Percentiles rank a stretch among this genome's conserved stretches.
These are phyloP conservation scores for Coemansia sp. DNA, from an alignment of 192 early-diverging fungal genomes.

Conservation along the genomic window DNA sequence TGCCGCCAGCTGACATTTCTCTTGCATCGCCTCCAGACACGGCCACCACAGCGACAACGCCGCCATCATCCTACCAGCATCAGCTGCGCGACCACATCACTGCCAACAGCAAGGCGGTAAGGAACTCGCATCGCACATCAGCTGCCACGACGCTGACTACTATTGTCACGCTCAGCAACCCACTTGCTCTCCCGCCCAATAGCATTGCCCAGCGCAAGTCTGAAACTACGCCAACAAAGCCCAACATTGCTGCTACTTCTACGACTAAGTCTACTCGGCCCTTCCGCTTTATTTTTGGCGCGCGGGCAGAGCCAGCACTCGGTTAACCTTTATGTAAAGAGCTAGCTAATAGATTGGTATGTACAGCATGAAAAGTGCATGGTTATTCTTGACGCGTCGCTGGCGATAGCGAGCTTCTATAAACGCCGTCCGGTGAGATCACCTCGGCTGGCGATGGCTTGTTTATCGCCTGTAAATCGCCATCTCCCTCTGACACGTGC, in stretches of 20 bases:
- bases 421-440: background rate
- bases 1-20: background rate
- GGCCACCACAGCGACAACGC: slow-evolving; percentile 3
- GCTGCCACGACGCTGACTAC: slow-evolving; percentile 24
- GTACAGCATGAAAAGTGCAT: background rate
- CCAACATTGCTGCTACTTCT: background rate
- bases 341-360: background rate
- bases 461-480: background rate
- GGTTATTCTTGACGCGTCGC: background rate
- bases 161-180: slow-evolving; percentile 4
- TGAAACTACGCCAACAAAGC: background rate
- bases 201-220: background rate
- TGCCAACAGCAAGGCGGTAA: background rate
- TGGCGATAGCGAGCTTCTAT: background rate
- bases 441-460: background rate
- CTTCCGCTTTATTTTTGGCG: slow-evolving; percentile 16
- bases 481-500: background rate
- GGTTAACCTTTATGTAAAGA: slow-evolving; percentile 1
- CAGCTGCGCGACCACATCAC: background rate
- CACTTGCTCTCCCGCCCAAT: slow-evolving; percentile 4
- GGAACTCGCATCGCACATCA: slow-evolving; percentile 16
- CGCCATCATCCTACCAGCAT: slow-evolving; percentile 3
- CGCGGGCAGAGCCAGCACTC: slow-evolving; percentile 11
- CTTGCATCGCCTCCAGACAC: slow-evolving; percentile 25
- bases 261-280: background rate